Base-by-base conservation (phyloP, 2,329 filamentous ascomycete genomes). In the Pseudohalonectria lignicola region DNA sequence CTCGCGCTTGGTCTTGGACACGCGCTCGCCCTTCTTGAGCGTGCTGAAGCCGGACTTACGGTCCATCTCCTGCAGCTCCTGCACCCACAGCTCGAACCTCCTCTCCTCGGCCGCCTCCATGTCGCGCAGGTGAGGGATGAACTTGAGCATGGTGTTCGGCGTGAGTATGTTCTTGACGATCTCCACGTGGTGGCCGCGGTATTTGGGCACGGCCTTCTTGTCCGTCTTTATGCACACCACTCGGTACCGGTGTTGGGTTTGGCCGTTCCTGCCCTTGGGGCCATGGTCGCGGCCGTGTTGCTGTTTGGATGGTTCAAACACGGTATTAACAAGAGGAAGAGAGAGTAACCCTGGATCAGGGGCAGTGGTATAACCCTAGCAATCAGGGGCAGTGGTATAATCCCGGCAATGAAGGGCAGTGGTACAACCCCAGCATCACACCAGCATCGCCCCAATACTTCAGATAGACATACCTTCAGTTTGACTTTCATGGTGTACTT, bases 141-240 rank as follows among this genome's bases (percentile, higher is more conserved):
- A 77, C 23, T 69, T 74, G 38, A 76, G 60, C 60, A 73, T 71
- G 1, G 72, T 75, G 48, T 76, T 74, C 4, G 72, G 71, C 1
- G 73, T 73, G 21, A 76, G 59, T 26, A 77, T 67, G 40, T 76
- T 77, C 49, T 71, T 74, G 49, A 61, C 63, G 37, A 77, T 74
- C 48, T 75, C 69, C 28, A 76, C 68, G 41, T 76, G 71, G 46
- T 77, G 74, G 45, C 75, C 76, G 21, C 67, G 60, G 48, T 77
- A 78, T 19, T 58, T 57, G n/a, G 74, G 74, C 8, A 75, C 72
- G n/a, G 64, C 60, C 16, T 67, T 61, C 44, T 62, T 64, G 39
- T 67, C 59, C 2, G 70, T 67, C 45, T 66, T 66, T 44, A 74
- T 63, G 45, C 63, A 57, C n/a, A 60, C 48, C 4, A 69, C 60